Conservation (phyloP, 768 basidiomycete species). For the Tylopilus rubrobrunneus region DNA sequence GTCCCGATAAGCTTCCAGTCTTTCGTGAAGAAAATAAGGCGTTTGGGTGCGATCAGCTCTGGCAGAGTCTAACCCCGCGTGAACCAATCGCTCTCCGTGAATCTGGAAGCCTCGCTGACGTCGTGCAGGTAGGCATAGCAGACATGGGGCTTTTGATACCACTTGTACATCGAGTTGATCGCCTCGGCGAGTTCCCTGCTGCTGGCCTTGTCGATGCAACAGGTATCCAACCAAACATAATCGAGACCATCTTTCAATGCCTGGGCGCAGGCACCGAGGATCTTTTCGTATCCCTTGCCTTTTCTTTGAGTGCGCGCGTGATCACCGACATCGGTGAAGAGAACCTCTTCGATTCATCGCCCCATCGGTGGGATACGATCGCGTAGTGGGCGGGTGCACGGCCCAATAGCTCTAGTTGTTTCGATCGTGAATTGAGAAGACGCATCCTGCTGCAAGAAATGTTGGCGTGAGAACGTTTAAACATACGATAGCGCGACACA, state of each 20-base stretch:
- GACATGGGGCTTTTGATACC: constrained; percentile 26
- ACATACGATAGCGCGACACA: neutral
- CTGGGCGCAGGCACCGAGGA: constrained; percentile 16
- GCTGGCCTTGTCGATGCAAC: constrained; percentile 29
- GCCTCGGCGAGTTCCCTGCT: constrained; percentile 28
- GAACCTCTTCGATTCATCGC: constrained; percentile 17
- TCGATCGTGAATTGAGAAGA: constrained; percentile 18
- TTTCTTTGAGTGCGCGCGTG: constrained; percentile 5
- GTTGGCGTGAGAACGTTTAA: neutral
- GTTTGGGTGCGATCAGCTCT: constrained; percentile 29
- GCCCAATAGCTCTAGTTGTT: constrained; percentile 15
- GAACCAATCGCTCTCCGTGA: constrained; percentile 29
- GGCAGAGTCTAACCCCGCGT: constrained; percentile 30
- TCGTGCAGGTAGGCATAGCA: constrained; percentile 30
- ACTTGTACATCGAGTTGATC: constrained; percentile 33
- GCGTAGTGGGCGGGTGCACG: constrained; percentile 10
- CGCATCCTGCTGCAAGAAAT: constrained; percentile 15
- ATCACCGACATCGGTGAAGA: constrained; percentile 24
- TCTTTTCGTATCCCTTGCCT: constrained; percentile 21
- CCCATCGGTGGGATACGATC: constrained; percentile 30
- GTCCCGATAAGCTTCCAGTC: constrained; percentile 23
- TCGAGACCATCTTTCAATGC: constrained; percentile 12
- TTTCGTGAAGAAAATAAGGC: constrained; percentile 24
- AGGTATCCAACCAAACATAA: constrained; percentile 33
- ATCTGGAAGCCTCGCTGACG: constrained; percentile 13